A percentile compares a stretch with the other conserved stretches of the same genome.
Conservation (phyloP, 805 yeast species). For the Candida parachauliodes region DNA sequence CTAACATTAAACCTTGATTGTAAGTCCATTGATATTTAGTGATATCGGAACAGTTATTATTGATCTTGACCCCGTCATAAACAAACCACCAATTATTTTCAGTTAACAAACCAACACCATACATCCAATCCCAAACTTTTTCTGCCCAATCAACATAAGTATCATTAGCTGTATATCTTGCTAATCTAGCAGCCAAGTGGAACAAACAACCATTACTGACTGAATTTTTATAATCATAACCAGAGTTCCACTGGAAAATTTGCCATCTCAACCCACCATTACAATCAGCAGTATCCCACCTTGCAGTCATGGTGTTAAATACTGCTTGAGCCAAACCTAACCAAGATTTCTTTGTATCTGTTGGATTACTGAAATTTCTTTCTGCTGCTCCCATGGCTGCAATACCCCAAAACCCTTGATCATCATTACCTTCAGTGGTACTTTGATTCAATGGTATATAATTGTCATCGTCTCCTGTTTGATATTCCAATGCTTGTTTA, state of each 20-base stretch:
- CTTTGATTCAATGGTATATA: constrained; percentile 87
- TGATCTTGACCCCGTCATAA: constrained; percentile 71
- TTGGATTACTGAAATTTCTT: constrained; percentile 65
- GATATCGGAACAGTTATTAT: constrained; percentile 57
- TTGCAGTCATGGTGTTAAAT: constrained; percentile 42
- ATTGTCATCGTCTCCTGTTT: constrained; percentile 62
- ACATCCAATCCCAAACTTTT: constrained; percentile 45
- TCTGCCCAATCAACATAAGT: constrained; percentile 41
- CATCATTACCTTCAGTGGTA: constrained; percentile 95
- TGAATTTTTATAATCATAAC: constrained; percentile 44
- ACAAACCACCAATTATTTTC: constrained; percentile 47
- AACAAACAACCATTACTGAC: constrained; percentile 44
- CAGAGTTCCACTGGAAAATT: constrained; percentile 46
- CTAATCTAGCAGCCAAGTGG: constrained; percentile 43
- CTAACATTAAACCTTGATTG: constrained; percentile 73
- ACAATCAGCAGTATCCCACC: constrained; percentile 39
- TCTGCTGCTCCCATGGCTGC: constrained; percentile 93
- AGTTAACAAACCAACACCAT: constrained; percentile 39
- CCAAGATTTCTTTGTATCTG: constrained; percentile 34
- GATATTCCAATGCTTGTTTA: constrained; percentile 63
- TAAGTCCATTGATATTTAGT: constrained; percentile 76
- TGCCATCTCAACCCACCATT: constrained; percentile 47
- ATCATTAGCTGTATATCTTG: constrained; percentile 38
- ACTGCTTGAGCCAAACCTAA: constrained; percentile 40
- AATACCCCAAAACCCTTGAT: constrained; percentile 96